phyloP scores from a whole-genome alignment of 2,329 filamentous ascomycete genomes.

The Phialophora chinensis region DNA sequence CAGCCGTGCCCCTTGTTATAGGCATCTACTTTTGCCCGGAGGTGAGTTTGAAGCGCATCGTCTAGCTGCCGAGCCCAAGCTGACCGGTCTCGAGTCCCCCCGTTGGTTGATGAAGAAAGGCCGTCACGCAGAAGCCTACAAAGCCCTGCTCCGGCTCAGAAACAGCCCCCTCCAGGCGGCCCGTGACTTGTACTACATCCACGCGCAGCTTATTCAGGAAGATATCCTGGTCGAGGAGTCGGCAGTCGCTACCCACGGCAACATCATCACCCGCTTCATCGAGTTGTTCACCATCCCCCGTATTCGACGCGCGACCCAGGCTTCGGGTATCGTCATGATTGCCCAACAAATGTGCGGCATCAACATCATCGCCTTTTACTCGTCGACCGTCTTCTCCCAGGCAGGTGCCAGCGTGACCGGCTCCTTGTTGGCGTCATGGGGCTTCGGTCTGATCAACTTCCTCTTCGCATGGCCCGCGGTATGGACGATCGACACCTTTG shows the following conservation, averaged over 20 bases:
- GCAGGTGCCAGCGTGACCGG: conserved; percentile 62
- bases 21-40: conserved; percentile 54
- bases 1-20: conserved; percentile 52
- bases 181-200: conserved; percentile 54
- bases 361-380: conserved; percentile 80
- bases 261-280: conserved; percentile 66
- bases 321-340: conserved; percentile 81
- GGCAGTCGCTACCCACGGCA: conserved; percentile 52
- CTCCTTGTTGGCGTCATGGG: conserved; percentile 67
- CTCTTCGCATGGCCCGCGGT: conserved; percentile 67
- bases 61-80: not conserved
- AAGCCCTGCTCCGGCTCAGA: conserved; percentile 52
- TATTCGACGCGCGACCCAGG: conserved; percentile 68
- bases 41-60: conserved; percentile 21
- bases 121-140: conserved; percentile 50
- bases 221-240: conserved; percentile 38
- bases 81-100: conserved; percentile 38
- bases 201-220: conserved; percentile 48
- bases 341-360: conserved; percentile 74
- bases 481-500: conserved; percentile 69
- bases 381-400: conserved; percentile 61
- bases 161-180: conserved; percentile 53
- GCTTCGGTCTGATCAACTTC: conserved; percentile 70
- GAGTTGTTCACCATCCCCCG: conserved; percentile 58
- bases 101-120: conserved; percentile 57